Percentiles rank a stretch among this genome's conserved stretches.
Conservation (phyloP, 352 stramenopile species). For the Pythium brassicae region DNA sequence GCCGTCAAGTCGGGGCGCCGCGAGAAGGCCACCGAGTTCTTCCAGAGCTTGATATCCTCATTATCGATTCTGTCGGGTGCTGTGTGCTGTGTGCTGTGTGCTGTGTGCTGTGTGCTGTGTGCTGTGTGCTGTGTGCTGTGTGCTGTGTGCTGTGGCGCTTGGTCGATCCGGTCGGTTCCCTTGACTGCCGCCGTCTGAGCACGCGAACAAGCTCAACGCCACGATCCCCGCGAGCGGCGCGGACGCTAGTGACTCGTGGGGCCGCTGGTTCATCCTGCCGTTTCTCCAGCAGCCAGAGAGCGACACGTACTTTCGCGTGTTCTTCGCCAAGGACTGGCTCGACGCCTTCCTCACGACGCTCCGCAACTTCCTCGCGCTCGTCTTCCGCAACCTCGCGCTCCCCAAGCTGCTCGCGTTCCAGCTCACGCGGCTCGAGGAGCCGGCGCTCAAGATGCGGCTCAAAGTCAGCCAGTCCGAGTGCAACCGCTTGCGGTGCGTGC, state of each 20-base stretch:
- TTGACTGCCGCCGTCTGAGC: conserved; percentile 14
- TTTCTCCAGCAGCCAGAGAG: conserved; percentile 71
- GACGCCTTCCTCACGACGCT: conserved; percentile 69
- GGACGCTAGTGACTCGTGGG: conserved; percentile 44
- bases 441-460: conserved; percentile 59
- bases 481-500: conserved; percentile 42
- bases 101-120: not conserved
- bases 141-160: not conserved
- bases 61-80: not conserved
- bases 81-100: not conserved
- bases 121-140: not conserved
- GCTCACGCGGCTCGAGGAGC: conserved; percentile 61
- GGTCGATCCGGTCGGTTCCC: not conserved
- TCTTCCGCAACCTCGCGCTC: conserved; percentile 68
- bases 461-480: conserved; percentile 73
- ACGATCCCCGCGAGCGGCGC: conserved; percentile 18
- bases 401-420: conserved; percentile 78
- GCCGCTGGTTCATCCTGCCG: conserved; percentile 79
- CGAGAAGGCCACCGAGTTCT: conserved; percentile 74
- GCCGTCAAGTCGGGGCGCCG: conserved; percentile 61
- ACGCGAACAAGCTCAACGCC: conserved; percentile 66
- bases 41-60: conserved; percentile 55
- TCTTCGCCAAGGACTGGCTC: conserved; percentile 72
- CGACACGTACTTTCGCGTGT: conserved; percentile 71
- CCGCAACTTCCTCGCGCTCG: conserved; percentile 74